Percentiles rank a stretch among this genome's conserved stretches.
Evolutionary conservation across 2,329 filamentous ascomycete genomes (phyloP).

Genomic region (Paracorniculantispora psalliotae): DNA sequence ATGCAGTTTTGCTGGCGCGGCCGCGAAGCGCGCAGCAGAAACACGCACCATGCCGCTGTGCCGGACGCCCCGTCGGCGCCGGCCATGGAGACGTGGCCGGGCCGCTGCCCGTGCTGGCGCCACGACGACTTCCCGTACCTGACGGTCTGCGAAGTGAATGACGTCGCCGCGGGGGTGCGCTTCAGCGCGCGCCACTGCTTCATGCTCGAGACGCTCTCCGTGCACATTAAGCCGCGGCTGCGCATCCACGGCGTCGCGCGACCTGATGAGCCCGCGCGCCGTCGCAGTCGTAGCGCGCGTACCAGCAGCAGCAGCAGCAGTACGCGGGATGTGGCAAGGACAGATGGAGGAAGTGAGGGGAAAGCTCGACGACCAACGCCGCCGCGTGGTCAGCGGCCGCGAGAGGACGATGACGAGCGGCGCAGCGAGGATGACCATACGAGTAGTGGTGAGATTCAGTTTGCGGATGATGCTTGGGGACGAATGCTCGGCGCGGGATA

Average conservation of each 20-base stretch:
- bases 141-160: conserved; percentile 41
- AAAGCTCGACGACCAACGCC: background rate
- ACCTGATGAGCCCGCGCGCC: background rate
- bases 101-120: conserved; percentile 46
- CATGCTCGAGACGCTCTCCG: conserved; percentile 41
- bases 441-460: conserved; percentile 30
- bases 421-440: background rate
- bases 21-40: background rate
- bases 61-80: background rate
- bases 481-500: conserved; percentile 47
- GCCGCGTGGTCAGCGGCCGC: background rate
- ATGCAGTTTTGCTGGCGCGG: conserved; percentile 40
- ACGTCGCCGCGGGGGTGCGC: conserved; percentile 39
- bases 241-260: conserved; percentile 25
- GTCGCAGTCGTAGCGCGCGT: background rate
- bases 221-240: conserved; percentile 37
- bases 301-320: background rate
- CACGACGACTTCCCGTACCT: conserved; percentile 50
- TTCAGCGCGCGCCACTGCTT: conserved; percentile 44
- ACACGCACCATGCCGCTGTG: background rate
- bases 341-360: background rate
- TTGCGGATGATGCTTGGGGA: conserved; percentile 39
- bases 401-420: conserved; percentile 6
- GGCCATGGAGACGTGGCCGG: conserved; percentile 17
- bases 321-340: background rate